Percentiles rank a stretch among this genome's conserved stretches.
Evolutionary conservation across 148 eudicot species (phyloP).

Genomic region (Camellia japonica): DNA sequence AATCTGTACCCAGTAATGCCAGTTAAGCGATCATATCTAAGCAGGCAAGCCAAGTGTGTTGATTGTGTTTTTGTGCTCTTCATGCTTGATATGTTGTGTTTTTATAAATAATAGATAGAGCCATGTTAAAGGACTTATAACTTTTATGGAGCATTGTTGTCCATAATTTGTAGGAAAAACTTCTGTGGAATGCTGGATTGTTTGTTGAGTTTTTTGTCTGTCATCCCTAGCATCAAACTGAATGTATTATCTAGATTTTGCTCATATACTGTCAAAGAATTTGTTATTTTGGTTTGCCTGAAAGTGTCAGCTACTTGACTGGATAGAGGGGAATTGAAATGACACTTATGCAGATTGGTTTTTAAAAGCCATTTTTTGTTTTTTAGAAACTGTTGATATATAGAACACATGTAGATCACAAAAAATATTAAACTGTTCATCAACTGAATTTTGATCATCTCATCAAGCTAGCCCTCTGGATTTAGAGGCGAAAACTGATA

Average conservation of each 20-base stretch:
- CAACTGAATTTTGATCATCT: too few species aligned
- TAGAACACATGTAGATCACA: too few species aligned
- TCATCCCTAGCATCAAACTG: neutral
- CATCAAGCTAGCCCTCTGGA: too few species aligned
- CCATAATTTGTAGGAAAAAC: conserved; percentile 1
- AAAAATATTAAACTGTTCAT: too few species aligned
- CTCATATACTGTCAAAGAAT: too few species aligned
- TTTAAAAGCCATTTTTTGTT: too few species aligned
- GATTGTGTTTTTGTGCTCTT: conserved; percentile 1
- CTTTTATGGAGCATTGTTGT: conserved; percentile 11
- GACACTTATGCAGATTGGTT: too few species aligned
- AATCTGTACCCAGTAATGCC: conserved; percentile 2
- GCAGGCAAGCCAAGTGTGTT: neutral
- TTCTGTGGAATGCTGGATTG: neutral
- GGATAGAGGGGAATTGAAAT: too few species aligned
- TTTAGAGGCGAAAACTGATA: too few species aligned
- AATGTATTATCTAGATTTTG: neutral
- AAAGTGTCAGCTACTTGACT: neutral
- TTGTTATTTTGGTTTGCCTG: too few species aligned
- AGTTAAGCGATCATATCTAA: neutral
- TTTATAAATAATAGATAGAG: neutral
- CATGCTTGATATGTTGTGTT: conserved; percentile 11
- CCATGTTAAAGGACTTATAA: conserved; percentile 10
- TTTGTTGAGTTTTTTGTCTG: neutral
- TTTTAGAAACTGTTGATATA: too few species aligned